Conservation (phyloP, 2,329 filamentous ascomycete species). For the Colletotrichum sp. region DNA sequence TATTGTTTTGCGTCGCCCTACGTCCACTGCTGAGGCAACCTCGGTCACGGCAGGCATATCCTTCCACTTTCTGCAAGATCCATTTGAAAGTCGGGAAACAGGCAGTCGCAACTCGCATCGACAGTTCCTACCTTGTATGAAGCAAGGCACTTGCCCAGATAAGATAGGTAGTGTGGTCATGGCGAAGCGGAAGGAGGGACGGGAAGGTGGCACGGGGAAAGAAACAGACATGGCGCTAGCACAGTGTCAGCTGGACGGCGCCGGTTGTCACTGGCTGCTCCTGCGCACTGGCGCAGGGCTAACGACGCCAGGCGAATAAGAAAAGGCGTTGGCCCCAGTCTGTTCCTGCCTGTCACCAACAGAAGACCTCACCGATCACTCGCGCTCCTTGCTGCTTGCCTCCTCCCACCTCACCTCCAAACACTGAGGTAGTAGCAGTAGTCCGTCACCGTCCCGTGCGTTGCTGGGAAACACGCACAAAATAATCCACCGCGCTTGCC, state of each 20-base stretch:
- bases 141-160: background rate
- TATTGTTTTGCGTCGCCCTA: background rate
- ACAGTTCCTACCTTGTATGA: background rate
- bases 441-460: constrained; percentile 2
- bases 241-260: constrained; percentile 8
- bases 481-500: background rate
- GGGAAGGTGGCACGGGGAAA: constrained; percentile 7
- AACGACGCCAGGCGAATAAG: background rate
- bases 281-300: background rate
- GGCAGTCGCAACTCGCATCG: background rate
- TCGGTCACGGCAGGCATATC: background rate
- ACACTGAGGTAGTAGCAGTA: background rate
- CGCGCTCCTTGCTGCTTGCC: background rate
- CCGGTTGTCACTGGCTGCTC: background rate
- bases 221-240: background rate
- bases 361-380: background rate
- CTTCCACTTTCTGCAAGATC: background rate
- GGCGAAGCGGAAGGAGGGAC: constrained; percentile 4
- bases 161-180: background rate
- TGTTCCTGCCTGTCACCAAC: background rate
- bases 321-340: background rate
- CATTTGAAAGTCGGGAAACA: background rate
- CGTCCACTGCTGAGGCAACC: background rate
- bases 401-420: background rate
- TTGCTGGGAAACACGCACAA: constrained; percentile 17